phyloP scores from a whole-genome alignment of 2,329 filamentous ascomycete species.

The Sarocladiaceae sp. region DNA sequence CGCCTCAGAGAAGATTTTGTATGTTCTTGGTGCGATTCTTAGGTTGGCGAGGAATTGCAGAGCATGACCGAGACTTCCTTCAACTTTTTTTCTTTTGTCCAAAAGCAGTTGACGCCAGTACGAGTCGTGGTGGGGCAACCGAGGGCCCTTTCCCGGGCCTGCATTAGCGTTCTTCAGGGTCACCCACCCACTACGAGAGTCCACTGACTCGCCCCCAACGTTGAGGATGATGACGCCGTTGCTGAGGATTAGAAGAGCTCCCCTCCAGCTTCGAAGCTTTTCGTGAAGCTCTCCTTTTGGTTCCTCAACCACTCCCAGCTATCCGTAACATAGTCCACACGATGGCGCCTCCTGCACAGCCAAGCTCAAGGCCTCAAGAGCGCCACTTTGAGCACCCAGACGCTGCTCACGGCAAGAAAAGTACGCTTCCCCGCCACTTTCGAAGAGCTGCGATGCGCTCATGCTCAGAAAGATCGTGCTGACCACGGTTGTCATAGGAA shows the following conservation, averaged over 20 bases:
- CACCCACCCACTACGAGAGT: neutral
- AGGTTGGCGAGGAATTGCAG: neutral
- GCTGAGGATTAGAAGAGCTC: neutral
- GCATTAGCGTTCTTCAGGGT: constrained; percentile 6
- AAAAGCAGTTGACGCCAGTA: constrained; percentile 6
- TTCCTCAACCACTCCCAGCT: neutral
- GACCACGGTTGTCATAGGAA: constrained; percentile 23
- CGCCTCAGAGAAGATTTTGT: too few relatives aligned
- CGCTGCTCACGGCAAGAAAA: constrained; percentile 49
- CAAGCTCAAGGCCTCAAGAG: constrained; percentile 15
- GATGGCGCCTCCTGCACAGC: constrained; percentile 33
- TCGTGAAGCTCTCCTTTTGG: neutral
- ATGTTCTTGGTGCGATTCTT: too few relatives aligned
- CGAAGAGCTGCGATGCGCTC: neutral
- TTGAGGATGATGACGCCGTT: neutral
- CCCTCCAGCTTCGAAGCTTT: neutral
- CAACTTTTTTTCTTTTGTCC: constrained; percentile 1
- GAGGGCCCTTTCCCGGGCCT: neutral
- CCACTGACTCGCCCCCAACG: neutral
- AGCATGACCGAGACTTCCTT: neutral
- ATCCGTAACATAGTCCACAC: constrained; percentile 12
- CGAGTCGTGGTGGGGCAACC: neutral
- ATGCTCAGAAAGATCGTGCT: too few relatives aligned
- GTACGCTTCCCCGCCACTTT: constrained; percentile 24
- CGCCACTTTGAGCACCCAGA: constrained; percentile 43